Evolutionary conservation across 176 grass and related monocot genomes (phyloP), one percentile per base, ranked within the genome.

Genomic region (Eremochloa ophiuroides): DNA sequence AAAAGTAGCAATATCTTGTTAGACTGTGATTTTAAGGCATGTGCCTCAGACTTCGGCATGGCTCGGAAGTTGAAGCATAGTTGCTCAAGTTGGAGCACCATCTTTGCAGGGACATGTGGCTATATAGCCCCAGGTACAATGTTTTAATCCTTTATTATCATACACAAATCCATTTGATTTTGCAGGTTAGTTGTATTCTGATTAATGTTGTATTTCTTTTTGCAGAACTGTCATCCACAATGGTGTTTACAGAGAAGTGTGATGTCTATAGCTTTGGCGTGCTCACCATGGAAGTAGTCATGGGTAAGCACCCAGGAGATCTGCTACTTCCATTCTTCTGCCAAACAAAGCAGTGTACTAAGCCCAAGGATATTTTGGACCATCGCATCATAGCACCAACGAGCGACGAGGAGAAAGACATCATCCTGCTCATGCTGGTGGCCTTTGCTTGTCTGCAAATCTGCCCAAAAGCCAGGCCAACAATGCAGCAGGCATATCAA

Each of bases 1-100:
- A 85, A 71, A 81, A 81, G 64, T 28, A 85, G 72, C 41, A 89
- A 89, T 15, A 85, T 89, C n/a, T 28, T 81, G 1, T 26, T 85
- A 1, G 64, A 89, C 63, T 34, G 1, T 0, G 7, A 77, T 33
- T 76, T 48, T 1, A 76, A 84, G 20, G 82, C 62, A 53, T 76
- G 38, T 63, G 15, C 82, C 1, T 73, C 25, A 0, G 82, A 89
- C 31, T 89, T 89, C 37, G 83, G 78, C 18, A 71, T 89, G 77
- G 83, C 72, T 5, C 82, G 18, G 56, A 75, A 67, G 14, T 13
- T 82, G 20, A 58, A 70, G 30, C 28, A 73, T 14, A 18, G 15
- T 68, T 4, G 12, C 71, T 10, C 72, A 0, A 10, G 81, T 80
- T 0, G 43, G 47, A 23, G 82, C 87, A 40, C 66, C 77, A 63